Evolutionary conservation across 2,329 filamentous ascomycete genomes (phyloP).

Genomic region (Fusarium veterinarium): DNA sequence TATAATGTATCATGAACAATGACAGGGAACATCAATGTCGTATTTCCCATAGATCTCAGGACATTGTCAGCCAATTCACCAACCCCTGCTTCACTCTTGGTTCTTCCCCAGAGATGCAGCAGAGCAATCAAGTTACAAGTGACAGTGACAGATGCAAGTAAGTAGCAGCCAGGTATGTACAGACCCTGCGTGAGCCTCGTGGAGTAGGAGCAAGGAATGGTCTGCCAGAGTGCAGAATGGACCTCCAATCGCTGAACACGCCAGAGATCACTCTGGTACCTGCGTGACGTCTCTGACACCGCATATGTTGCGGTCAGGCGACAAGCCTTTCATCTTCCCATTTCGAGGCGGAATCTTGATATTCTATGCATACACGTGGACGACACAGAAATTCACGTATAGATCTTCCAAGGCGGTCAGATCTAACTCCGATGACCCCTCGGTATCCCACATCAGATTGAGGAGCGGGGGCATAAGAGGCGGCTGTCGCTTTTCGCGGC

Average conservation of each 20-base stretch:
- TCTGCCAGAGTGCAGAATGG: slow-evolving; percentile 26
- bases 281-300: slow-evolving; percentile 43
- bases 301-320: slow-evolving; percentile 28
- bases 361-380: slow-evolving; percentile 8
- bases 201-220: slow-evolving; percentile 34
- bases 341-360: background rate
- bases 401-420: slow-evolving; percentile 10
- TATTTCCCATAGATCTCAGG: slow-evolving; percentile 17
- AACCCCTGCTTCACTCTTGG: slow-evolving; percentile 31
- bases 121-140: slow-evolving; percentile 25
- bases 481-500: slow-evolving; percentile 43
- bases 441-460: slow-evolving; percentile 12
- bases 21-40: slow-evolving; percentile 23
- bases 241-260: slow-evolving; percentile 11
- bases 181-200: slow-evolving; percentile 45
- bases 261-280: slow-evolving; percentile 36
- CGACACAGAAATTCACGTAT: slow-evolving; percentile 4
- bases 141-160: slow-evolving; percentile 34
- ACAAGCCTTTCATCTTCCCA: slow-evolving; percentile 6
- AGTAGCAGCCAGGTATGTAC: slow-evolving; percentile 32
- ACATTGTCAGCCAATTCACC: slow-evolving; percentile 31
- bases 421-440: slow-evolving; percentile 27
- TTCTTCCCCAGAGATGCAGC: slow-evolving; percentile 27
- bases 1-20: slow-evolving; percentile 28
- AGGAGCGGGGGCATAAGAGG: slow-evolving; percentile 4